phyloP scores from a whole-genome alignment of 169 alveolate genomes.

The Plasmodium berghei region DNA sequence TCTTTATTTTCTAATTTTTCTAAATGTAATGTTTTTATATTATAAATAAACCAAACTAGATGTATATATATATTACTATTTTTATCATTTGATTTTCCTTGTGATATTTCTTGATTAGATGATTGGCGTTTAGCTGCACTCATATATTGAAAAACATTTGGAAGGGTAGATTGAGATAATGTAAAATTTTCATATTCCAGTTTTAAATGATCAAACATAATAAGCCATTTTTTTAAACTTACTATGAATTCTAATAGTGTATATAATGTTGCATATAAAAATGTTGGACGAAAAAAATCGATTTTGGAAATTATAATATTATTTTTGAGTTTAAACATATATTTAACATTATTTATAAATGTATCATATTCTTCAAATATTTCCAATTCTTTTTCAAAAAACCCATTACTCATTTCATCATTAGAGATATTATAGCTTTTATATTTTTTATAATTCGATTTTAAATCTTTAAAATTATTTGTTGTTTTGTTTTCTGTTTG shows the following conservation, averaged over 20 bases:
- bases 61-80: conserved; percentile 32
- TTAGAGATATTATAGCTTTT: no score
- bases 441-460: no score
- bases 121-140: conserved; percentile 31
- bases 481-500: no score
- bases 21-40: conserved; percentile 15
- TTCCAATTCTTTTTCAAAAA: conserved; percentile 9
- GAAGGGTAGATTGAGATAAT: conserved; percentile 2
- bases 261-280: conserved; percentile 23
- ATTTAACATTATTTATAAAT: conserved; percentile 53
- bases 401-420: background rate
- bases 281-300: conserved; percentile 49
- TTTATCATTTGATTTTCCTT: background rate
- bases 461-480: no score
- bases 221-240: conserved; percentile 41
- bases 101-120: background rate
- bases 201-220: conserved; percentile 21
- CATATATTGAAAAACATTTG: conserved; percentile 58
- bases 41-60: conserved; percentile 46
- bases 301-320: conserved; percentile 28
- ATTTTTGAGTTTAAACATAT: conserved; percentile 49
- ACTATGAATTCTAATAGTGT: conserved; percentile 39
- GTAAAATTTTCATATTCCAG: conserved; percentile 31
- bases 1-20: conserved; percentile 5
- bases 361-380: conserved; percentile 63